A percentile compares a stretch with the other conserved stretches of the same genome.
phyloP scores from a whole-genome alignment of 2,329 filamentous ascomycete species.

The Penicillium sp. region DNA sequence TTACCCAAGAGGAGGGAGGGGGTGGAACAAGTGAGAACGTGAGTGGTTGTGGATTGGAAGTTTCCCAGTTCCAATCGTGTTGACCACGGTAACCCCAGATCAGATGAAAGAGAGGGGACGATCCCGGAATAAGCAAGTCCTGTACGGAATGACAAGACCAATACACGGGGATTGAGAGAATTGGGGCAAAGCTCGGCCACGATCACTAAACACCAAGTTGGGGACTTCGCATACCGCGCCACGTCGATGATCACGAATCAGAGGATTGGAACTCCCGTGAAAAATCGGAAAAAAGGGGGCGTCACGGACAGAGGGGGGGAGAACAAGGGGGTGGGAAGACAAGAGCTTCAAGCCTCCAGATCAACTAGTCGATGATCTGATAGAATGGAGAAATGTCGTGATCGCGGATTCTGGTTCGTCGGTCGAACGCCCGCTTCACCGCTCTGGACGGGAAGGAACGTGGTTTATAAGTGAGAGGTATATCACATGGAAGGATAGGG shows the following conservation, averaged over 20 bases:
- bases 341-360: slow-evolving; percentile 5
- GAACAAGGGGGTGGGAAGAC: not conserved
- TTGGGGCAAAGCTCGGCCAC: not conserved
- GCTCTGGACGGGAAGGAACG: slow-evolving; percentile 9
- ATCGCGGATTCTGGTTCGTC: slow-evolving; percentile 36
- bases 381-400: slow-evolving; percentile 47
- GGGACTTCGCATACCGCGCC: slow-evolving; percentile 5
- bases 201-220: slow-evolving; percentile 1
- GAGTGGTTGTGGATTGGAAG: not conserved
- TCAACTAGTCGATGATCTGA: slow-evolving; percentile 38
- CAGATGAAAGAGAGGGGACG: not conserved
- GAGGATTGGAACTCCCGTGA: not conserved
- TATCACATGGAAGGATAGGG: not conserved
- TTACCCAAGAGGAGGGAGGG: not conserved
- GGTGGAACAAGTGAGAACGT: not conserved
- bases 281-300: slow-evolving; percentile 3
- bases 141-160: not conserved
- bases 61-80: not conserved
- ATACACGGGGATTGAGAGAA: not conserved
- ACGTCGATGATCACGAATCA: not conserved
- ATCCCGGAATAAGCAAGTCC: slow-evolving; percentile 3
- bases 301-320: slow-evolving; percentile 8
- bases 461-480: not conserved
- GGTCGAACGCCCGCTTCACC: slow-evolving; percentile 20
- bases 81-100: slow-evolving; percentile 7